Base-by-base conservation (phyloP, 148 eudicot species). In the Agrostemma githago region DNA sequence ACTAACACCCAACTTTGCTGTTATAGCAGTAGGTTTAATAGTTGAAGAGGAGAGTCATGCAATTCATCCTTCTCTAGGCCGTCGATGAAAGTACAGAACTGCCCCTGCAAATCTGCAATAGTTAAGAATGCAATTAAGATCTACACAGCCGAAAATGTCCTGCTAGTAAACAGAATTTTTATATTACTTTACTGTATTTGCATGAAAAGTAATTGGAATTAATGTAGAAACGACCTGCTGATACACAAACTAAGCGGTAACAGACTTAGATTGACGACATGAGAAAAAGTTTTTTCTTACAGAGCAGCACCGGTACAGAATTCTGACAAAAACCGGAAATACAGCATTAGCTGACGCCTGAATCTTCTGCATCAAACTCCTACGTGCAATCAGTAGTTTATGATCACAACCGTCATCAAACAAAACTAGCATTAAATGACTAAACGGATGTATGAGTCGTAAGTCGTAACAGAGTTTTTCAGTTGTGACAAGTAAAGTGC, bases 31-130 rank as follows among this genome's bases (percentile, higher is more conserved):
- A 26, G 67, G 67, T 61, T 60, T 72, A 19, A 17, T 38, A 40
- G 66, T 54, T 58, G 63, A 41, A 72, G 41, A 19, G 57, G 39
- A 72, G 66, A 21, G 40, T 44, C 71, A 68, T 57, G 14, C 71
- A 68, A 68, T 68, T 21, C 71, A 46, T 46, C 34, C 46, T 2
- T 19, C 19, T 3, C 7, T 6, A 61, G 76, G 5, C 16, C 14
- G 40, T 40, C 74, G 40, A 16, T 21, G 42, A 26, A 62, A 20
- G 53, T 44, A 73, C 76, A 61, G 46, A 42, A 37, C n/a, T 58
- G 66, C 74, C 74, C 74, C 41, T 61, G 37, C 56, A 51, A 12
- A 10, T 12, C 3, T 51, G 56, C 56, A 12, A 15, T 51, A 51
- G 14, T 51, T 51, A 51, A 48, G 56, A 51, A 51, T 48, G 54